Evolutionary conservation across 2,329 filamentous ascomycete species (phyloP), one percentile per base, ranked within the genome.

Genomic region (Aphanocladium album): DNA sequence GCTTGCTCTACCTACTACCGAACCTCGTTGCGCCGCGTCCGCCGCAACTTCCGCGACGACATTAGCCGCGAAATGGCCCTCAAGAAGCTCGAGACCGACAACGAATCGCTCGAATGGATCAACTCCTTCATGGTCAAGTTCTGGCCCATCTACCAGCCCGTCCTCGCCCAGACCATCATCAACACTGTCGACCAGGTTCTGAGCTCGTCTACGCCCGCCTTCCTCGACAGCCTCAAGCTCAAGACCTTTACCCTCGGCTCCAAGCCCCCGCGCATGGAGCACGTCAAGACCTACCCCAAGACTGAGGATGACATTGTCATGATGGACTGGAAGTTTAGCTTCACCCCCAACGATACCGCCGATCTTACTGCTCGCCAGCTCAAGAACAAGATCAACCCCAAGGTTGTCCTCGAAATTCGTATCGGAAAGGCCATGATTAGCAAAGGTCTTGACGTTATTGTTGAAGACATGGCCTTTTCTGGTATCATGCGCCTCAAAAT

Each of bases 321-420:
- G 70, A 99, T 99, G 95, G 95, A 99, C 73, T 99, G 95, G 95
- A 96, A 96, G 70, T 99, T 99, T 76, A 98, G 93, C 81, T 99
- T 99, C 78, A 98, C 91, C 0, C 95, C 95, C 37, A 98, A 95
- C 67, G 96, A 99, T 74, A 90, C 85, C 2, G 87, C 90, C 66
- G 95, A 99, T 74, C 86, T 99, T 83, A 99, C 95, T 2, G 81
- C 88, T 2, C 86, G 89, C 63, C 95, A 99, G 74, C 77, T 97
- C 70, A 93, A 90, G 80, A 92, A 93, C 80, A 97, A 96, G 80
- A 85, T 98, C 74, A 98, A 99, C 71, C 95, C 95, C 60, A 99
- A 98, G 77, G 82, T 99, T 61, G 91, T 98, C 12, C 84, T 99
- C 27, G 95, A 99, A 73, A 92, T 99, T 60, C 88, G 95, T 64